These are phyloP conservation scores for Penicillium brevicompactum DNA, from an alignment of 2,329 filamentous ascomycete species.

Conservation along the genomic window DNA sequence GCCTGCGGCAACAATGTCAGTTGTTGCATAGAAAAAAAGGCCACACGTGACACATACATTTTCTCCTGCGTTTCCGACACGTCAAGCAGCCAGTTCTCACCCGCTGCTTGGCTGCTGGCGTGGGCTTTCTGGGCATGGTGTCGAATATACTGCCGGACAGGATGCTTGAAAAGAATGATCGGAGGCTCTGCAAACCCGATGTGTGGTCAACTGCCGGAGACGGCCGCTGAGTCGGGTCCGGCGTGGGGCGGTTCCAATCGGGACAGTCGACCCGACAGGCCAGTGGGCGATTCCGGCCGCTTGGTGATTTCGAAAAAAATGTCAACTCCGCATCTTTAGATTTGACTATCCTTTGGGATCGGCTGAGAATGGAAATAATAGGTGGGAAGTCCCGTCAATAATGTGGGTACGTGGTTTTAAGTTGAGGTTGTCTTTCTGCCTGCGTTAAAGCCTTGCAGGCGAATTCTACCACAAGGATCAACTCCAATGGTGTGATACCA, in stretches of 20 bases:
- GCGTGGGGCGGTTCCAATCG: conserved; percentile 10
- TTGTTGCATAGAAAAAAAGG: neutral
- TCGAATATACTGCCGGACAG: conserved; percentile 11
- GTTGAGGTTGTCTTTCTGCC: too few relatives aligned
- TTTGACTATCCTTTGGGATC: too few relatives aligned
- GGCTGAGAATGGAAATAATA: neutral
- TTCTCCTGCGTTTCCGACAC: conserved; percentile 27
- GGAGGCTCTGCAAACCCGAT: conserved; percentile 20
- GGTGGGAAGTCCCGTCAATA: neutral
- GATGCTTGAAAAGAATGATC: conserved; percentile 11
- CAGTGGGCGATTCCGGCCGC: neutral
- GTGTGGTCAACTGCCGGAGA: conserved; percentile 11
- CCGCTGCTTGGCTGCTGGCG: conserved; percentile 26
- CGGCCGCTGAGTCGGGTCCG: conserved; percentile 9
- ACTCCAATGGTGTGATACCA: too few relatives aligned
- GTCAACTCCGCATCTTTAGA: too few relatives aligned
- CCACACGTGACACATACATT: conserved; percentile 22
- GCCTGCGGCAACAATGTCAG: conserved; percentile 10
- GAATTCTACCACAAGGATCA: too few relatives aligned
- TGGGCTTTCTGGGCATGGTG: conserved; percentile 25
- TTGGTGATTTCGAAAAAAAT: neutral
- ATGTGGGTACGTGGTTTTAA: too few relatives aligned
- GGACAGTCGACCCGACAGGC: conserved; percentile 4
- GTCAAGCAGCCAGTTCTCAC: conserved; percentile 30
- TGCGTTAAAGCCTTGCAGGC: too few relatives aligned